Base-by-base conservation (phyloP, 192 early-diverging fungal genomes). In the Coemansia sp. region DNA sequence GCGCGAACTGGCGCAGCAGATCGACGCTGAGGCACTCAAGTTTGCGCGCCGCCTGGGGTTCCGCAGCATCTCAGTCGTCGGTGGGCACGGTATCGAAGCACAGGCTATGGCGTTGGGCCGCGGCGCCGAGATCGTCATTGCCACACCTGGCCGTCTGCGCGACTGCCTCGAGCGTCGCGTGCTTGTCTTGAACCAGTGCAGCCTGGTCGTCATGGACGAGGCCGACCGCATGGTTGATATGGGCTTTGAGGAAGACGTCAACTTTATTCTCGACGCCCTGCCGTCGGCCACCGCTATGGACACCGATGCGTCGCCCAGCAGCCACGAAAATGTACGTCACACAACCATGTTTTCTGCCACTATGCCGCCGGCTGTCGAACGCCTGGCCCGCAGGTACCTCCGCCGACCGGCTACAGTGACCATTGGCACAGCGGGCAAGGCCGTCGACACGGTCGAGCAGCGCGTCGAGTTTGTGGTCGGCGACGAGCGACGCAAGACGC, bases 281-380 rank as follows among this genome's bases (percentile, higher is more conserved):
- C 97, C 97, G 28, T 95, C 93, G 91, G 91, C 35, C 89, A 48
- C 32, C 51, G 15, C 38, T 66, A 70, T 4, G 70, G 74, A 33
- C 78, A 68, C 9, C 45, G 67, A 22, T 51, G 64, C 41, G 38
- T 39, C 38, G 38, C 38, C n/a, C 85, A 52, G n/a, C 11, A 61
- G 52, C 18, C 51, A 39, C 55, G 62, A 61, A 55, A 48, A 87
- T 69, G 95, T 89, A 74, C 88, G 97, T 39, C 98, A 98, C 78
- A 99, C 98, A 1, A 94, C 95, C 72, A 98, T 99, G 96, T 99
- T 99, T 81, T 98, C 96, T 15, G 97, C 97, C 12, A 99, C 97
- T 4, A 98, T 99, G 96, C 97, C 97, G 6, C 65, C 95, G 2
- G 91, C 91, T 1, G 96, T 99, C 8, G 98, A 99, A 82, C 87